Evolutionary conservation across 2,329 filamentous ascomycete species (phyloP).

Genomic region (Monilinia vaccinii-corymbosi): DNA sequence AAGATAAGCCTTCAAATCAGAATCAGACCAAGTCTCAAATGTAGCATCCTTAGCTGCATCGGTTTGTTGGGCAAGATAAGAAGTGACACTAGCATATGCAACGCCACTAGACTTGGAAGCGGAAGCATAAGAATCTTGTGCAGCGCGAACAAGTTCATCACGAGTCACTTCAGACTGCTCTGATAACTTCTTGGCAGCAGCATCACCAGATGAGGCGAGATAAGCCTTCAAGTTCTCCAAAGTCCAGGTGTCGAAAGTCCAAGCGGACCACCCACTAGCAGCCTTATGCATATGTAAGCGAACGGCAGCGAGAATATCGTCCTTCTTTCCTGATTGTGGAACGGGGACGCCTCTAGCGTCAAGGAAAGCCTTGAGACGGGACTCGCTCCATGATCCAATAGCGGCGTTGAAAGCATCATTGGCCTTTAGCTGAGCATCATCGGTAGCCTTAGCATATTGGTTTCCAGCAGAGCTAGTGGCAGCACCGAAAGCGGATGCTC

Average conservation of each 20-base stretch:
- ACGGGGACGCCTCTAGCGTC: constrained; percentile 69
- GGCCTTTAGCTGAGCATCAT: constrained; percentile 51
- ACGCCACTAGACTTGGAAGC: constrained; percentile 49
- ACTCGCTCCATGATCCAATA: constrained; percentile 60
- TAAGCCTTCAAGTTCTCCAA: constrained; percentile 58
- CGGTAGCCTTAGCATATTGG: constrained; percentile 66
- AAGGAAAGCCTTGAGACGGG: constrained; percentile 65
- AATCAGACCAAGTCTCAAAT: constrained; percentile 64
- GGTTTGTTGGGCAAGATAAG: constrained; percentile 58
- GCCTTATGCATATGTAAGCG: constrained; percentile 65
- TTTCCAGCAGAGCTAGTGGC: constrained; percentile 70
- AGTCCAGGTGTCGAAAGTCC: constrained; percentile 73
- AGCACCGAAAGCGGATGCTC: constrained; percentile 56
- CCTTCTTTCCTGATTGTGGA: constrained; percentile 60
- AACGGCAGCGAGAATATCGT: constrained; percentile 67
- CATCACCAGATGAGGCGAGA: constrained; percentile 42
- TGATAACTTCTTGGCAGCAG: constrained; percentile 47
- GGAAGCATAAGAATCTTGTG: constrained; percentile 49
- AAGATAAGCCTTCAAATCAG: constrained; percentile 61
- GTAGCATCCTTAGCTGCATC: constrained; percentile 52
- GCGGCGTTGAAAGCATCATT: constrained; percentile 59
- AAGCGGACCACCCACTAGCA: constrained; percentile 56
- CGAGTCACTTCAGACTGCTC: constrained; percentile 57
- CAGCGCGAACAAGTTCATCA: constrained; percentile 62
- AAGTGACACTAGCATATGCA: constrained; percentile 59